Evolutionary conservation across 768 basidiomycete species (phyloP).

Genomic region (Termitomyces heimii): DNA sequence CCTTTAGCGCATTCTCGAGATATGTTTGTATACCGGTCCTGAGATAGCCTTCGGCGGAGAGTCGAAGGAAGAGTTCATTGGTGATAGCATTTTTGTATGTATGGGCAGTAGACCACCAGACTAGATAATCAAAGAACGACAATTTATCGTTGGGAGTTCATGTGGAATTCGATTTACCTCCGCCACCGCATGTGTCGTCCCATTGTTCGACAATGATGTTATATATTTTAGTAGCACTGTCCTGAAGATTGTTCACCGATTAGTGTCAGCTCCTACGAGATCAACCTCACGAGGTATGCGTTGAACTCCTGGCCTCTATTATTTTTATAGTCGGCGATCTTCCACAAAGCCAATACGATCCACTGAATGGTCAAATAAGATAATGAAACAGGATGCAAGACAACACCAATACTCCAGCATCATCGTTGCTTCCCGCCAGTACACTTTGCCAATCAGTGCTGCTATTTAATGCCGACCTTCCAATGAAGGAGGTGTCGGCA

Average conservation of each 20-base stretch:
- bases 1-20: conserved; percentile 44
- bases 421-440: conserved; percentile 45
- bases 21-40: conserved; percentile 31
- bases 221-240: conserved; percentile 41
- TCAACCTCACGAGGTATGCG: conserved; percentile 22
- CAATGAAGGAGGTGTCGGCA: conserved; percentile 40
- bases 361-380: conserved; percentile 29
- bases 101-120: conserved; percentile 53
- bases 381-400: not conserved
- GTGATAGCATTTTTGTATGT: conserved; percentile 59
- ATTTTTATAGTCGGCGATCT: conserved; percentile 47
- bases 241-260: conserved; percentile 22
- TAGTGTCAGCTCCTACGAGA: not conserved
- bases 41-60: conserved; percentile 42
- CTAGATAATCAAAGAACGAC: conserved; percentile 16
- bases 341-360: conserved; percentile 53
- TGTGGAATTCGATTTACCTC: conserved; percentile 25
- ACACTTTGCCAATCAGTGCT: conserved; percentile 36
- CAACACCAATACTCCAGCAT: conserved; percentile 35
- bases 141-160: not conserved
- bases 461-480: conserved; percentile 32
- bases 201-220: conserved; percentile 45
- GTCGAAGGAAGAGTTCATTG: conserved; percentile 49
- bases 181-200: conserved; percentile 47
- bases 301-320: conserved; percentile 27